Evolutionary conservation across 371 early-diverging fungal species (phyloP), one percentile per base, ranked within the genome.

Genomic region (Entomophthora muscae): DNA sequence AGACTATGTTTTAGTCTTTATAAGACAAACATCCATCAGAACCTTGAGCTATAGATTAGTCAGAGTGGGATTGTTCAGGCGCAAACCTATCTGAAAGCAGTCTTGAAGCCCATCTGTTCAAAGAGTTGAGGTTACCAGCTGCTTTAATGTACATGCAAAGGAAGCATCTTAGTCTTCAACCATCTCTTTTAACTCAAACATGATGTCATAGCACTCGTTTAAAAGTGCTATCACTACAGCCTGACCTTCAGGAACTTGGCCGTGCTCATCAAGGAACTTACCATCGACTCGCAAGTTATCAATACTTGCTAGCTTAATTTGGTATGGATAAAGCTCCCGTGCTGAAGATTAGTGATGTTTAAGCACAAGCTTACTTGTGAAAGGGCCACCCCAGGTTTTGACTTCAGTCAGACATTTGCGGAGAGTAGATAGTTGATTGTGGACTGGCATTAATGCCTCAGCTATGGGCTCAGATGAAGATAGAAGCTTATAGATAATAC

Each of bases 201-300:
- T 76, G 60, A 90, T 78, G 68, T 92, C 91, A 64, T 91, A 90
- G 67, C 93, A 92, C 70, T 91, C 88, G 65, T 86, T 85, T 65
- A 93, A 74, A 56, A 91, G 69, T 23, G 85, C 85, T 67, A 85
- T 83, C 59, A 91, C 83, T 27, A 90, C 81, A 17, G 85, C 90
- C 70, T 89, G 89, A 23, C 91, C 94, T 73, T 90, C 90, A 7
- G 91, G 90, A 26, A 90, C 76, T 63, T 84, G 80, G 55, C 84
- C 84, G 55, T 89, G 85, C 66, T 84, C 85, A 67, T 86, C 89
- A 61, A 86, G 74, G 66, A 91, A 93, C 65, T 86, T 86, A 52
- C 94, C 94, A 69, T 91, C 88, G 1, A 81, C 76, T 27, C 91
- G 81, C 77, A 86, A 72, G 64, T 85, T 84, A 64, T 90, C 90